These are phyloP conservation scores for Coniferiporia sulphurascens DNA, from an alignment of 1,284 basidiomycete species.

Conservation along the genomic window DNA sequence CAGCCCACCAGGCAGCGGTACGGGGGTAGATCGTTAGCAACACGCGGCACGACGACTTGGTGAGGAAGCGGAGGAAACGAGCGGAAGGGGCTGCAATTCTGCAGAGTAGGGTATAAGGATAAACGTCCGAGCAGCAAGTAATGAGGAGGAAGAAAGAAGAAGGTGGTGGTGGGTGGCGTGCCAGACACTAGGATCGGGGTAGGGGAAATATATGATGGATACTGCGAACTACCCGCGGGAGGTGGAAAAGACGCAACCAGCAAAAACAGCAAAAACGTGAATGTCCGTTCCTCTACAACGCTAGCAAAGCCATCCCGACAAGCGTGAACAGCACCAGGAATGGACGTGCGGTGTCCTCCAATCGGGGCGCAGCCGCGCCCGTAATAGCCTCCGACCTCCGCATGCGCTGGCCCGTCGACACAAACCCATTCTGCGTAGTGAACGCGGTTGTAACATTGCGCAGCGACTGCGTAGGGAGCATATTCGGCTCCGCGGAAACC, in stretches of 20 bases:
- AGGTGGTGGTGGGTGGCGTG: slow-evolving; percentile 1
- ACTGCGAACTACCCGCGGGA: too few relatives aligned
- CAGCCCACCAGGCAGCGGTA: too few relatives aligned
- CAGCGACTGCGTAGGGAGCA: slow-evolving; percentile 55
- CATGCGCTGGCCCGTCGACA: slow-evolving; percentile 5
- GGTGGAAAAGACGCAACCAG: too few relatives aligned
- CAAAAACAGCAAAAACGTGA: background rate
- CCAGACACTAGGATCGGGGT: slow-evolving; percentile 5
- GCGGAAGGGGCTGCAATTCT: slow-evolving; percentile 1
- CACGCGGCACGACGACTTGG: too few relatives aligned
- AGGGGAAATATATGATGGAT: background rate
- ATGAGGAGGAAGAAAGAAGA: background rate
- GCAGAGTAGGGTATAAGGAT: slow-evolving; percentile 14
- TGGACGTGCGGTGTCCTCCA: background rate
- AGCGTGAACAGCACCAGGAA: slow-evolving; percentile 4
- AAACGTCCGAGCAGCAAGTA: background rate
- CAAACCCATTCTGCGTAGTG: slow-evolving; percentile 14
- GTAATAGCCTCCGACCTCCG: background rate
- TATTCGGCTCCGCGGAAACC: slow-evolving; percentile 53
- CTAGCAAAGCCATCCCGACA: background rate
- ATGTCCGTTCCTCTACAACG: slow-evolving; percentile 1
- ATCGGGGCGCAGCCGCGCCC: background rate
- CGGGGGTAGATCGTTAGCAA: too few relatives aligned
- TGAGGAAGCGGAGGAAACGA: background rate
- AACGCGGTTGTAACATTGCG: slow-evolving; percentile 37